Base-by-base conservation (phyloP, 371 early-diverging fungal genomes). In the Funneliformis caledonium region DNA sequence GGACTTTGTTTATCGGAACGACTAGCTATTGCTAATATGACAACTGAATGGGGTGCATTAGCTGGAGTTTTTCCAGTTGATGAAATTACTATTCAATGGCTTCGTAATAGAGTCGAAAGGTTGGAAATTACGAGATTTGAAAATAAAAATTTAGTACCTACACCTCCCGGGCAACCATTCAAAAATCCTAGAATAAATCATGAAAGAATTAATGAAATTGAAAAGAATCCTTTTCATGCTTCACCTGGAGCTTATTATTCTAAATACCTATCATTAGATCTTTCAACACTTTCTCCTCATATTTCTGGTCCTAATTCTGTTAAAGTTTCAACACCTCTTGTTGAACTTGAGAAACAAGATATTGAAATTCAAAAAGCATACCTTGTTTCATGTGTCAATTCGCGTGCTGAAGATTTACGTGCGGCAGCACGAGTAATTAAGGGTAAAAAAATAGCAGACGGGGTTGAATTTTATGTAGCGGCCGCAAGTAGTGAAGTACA, bases 21-120 rank as follows among this genome's bases (percentile, higher is more conserved):
- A 37, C 89, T 98, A 68, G 95, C 97, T 56, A 96, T 98, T 81
- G 93, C 97, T 81, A 98, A 98, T 86, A 97, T 98, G 98, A 97
- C 98, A 2, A 98, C 98, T 26, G 98, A 98, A 85, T 98, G 98
- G 98, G 98, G 98, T 82, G 97, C 97, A 4, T 89, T 98, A 19
- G 98, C 97, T 26, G 97, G 97, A 74, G 93, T 98, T 2, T 98
- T 98, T 86, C 96, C 97, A 7, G 95, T 96, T 16, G 97, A 98
- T 86, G 88, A 92, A 1, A 82, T 87, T 4, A 94, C 96, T 0
- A 85, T 93, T 65, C 88, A 87, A 9, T 97, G 92, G 88, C 90
- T 94, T 64, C 85, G 91, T 48, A 88, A 88, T 37, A 91, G 96
- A 19, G 88, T 93, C 77, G 85, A 86, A 9, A 87, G 88, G 14